These are phyloP conservation scores for Tricholoma flavovirens DNA, from an alignment of 768 basidiomycete species.

Conservation along the genomic window DNA sequence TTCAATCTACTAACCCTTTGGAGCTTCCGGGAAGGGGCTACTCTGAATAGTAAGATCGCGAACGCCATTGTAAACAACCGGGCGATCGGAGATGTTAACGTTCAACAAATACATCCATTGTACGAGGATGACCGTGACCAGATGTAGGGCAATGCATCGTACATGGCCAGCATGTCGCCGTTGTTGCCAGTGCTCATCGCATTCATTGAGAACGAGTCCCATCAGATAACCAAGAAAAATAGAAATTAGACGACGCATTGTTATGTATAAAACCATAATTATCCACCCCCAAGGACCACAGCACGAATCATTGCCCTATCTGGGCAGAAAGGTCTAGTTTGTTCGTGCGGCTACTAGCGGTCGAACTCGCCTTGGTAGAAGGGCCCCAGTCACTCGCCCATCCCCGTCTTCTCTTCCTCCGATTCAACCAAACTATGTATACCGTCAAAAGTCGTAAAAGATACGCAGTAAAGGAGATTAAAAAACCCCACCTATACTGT, in stretches of 20 bases:
- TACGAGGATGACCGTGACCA: too few species aligned
- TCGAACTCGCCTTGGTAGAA: not conserved
- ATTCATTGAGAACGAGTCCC: too few species aligned
- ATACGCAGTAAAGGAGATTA: not conserved
- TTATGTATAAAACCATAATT: not conserved
- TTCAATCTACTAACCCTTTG: too few species aligned
- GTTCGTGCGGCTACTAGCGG: not conserved
- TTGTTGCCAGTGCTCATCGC: too few species aligned
- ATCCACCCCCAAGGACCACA: not conserved
- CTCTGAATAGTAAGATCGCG: too few species aligned
- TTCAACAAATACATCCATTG: too few species aligned
- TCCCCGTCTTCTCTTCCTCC: slow-evolving; percentile 20
- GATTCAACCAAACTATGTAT: slow-evolving; percentile 28
- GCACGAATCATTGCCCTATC: not conserved
- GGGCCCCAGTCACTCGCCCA: slow-evolving; percentile 4
- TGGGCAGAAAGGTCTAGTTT: not conserved
- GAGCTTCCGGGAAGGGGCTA: too few species aligned
- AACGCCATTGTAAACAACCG: too few species aligned
- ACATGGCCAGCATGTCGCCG: too few species aligned
- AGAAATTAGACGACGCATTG: not conserved
- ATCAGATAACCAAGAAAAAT: not conserved
- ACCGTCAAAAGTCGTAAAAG: not conserved
- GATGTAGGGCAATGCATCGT: too few species aligned
- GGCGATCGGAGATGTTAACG: too few species aligned
- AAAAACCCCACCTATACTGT: slow-evolving; percentile 71